Evolutionary conservation across 2,329 filamentous ascomycete genomes (phyloP), one percentile per base, ranked within the genome.

Genomic region (Calycina marina): DNA sequence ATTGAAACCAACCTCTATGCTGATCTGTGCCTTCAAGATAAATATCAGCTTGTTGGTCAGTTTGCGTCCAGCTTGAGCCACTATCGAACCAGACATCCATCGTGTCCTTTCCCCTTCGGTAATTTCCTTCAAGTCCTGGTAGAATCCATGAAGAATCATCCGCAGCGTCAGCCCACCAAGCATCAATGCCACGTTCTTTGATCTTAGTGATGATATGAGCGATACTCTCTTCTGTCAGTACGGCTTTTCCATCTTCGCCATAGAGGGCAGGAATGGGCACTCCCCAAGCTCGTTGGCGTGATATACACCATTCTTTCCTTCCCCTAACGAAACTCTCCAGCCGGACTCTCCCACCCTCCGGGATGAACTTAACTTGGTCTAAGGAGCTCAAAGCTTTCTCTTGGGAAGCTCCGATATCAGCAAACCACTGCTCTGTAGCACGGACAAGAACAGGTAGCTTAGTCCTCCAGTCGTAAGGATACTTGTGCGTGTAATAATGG

Each of bases 51-150:
- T 53, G 75, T 42, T 53, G 49, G 6, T 55, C 45, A 16, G 60
- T 62, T 50, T 71, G 65, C 4, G 65, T 79, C 90, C 90, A 98
- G 49, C 84, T 93, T 30, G 81, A 93, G 4, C 90, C 90, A 43
- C 90, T 96, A 54, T 98, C 90, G 46, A 98, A 98, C 90, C 90
- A 98, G 6, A 98, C 90, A 54, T 98, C 90, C 90, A 98, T 98
- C 0, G 90, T 98, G 49, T 98, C 90, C 26, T 65, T 81, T 10
- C 88, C 88, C 40, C 90, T 77, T 29, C 69, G 63, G 50, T 78
- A 90, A 4, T 59, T 51, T 6, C 62, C 62, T 10, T 64, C 59
- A 2, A 93, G 60, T 6, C 69, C 67, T 4, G 69, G 56, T 2
- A 76, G 72, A 18, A 92, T 64, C 88, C 88, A 98, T 1, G 69